Base-by-base conservation (phyloP, 2,329 filamentous ascomycete species). In the Fusarium tanahbumbuense region DNA sequence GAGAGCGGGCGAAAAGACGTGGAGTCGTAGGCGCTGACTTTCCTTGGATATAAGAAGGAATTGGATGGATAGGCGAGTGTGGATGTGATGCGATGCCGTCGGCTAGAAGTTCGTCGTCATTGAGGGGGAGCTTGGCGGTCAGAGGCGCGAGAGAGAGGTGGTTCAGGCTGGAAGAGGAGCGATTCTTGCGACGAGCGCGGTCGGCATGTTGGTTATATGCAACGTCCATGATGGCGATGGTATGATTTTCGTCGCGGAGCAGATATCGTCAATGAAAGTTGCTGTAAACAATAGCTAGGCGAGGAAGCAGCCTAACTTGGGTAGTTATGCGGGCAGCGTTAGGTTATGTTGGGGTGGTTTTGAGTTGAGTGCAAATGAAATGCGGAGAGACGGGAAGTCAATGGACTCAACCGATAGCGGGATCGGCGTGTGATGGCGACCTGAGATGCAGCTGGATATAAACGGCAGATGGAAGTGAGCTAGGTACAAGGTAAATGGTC, bases 21-120 rank as follows among this genome's bases (percentile, higher is more conserved):
- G 89, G 89, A 4, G 89, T 91, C 3, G 88, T 87, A 8, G 89
- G 89, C 3, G 88, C 87, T 23, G 89, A 90, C 73, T 86, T 87
- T 72, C 85, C 86, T 76, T 89, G 84, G 18, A 90, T 82, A 73
- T 91, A 90, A 20, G 87, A 89, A 11, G 76, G 73, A 46, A 69
- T 74, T 48, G 63, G 66, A 40, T 66, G 74, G 15, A 77, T 67
- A 34, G 80, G 75, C 34, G 81, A 76, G 37, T 71, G 73, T 42
- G 55, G 56, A 55, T 73, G 50, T 2, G 66, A 58, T 40, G 58
- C 58, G 46, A 72, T 58, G 46, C 58, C 70, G 56, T 84, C 81
- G 67, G 77, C 75, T 32, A 84, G 75, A 70, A 84, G 82, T 53
- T 87, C 84, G 60, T 82, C 79, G 73, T 89, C 87, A 64, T 83